These are phyloP conservation scores for Agaricus blazei DNA, from an alignment of 768 basidiomycete genomes.

Conservation along the genomic window DNA sequence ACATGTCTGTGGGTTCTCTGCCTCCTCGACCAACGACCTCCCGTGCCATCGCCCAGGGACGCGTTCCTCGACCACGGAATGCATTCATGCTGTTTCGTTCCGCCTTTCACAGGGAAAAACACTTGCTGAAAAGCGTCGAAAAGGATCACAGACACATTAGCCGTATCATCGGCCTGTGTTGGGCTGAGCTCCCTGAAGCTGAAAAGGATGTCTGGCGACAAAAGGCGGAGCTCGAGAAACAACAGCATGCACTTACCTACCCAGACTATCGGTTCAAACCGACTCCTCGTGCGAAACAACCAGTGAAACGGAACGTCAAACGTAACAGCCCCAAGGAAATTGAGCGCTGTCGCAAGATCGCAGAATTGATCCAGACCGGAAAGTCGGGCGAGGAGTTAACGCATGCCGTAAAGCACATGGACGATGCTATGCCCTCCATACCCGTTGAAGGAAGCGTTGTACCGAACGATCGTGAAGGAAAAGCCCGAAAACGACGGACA, in stretches of 20 bases:
- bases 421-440: neutral
- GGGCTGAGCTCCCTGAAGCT: constrained; percentile 45
- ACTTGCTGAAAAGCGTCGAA: constrained; percentile 43
- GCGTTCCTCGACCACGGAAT: constrained; percentile 76
- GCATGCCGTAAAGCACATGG: constrained; percentile 33
- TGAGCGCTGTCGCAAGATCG: constrained; percentile 44
- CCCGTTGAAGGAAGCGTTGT: neutral
- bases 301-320: constrained; percentile 46
- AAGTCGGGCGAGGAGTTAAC: constrained; percentile 45
- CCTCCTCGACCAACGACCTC: constrained; percentile 16
- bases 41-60: constrained; percentile 27
- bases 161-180: constrained; percentile 48
- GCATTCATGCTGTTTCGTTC: constrained; percentile 76
- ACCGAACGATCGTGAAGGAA: constrained; percentile 1
- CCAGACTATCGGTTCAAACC: constrained; percentile 56
- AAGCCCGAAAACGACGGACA: neutral
- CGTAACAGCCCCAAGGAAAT: constrained; percentile 44
- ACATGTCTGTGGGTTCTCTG: constrained; percentile 11
- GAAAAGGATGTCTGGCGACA: constrained; percentile 48
- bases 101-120: constrained; percentile 49
- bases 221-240: constrained; percentile 48
- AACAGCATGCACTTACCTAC: constrained; percentile 40
- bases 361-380: constrained; percentile 44
- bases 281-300: constrained; percentile 34
- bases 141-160: constrained; percentile 56